Evolutionary conservation across 495 filamentous ascomycete genomes (phyloP).

Genomic region (Patellaria atrata): DNA sequence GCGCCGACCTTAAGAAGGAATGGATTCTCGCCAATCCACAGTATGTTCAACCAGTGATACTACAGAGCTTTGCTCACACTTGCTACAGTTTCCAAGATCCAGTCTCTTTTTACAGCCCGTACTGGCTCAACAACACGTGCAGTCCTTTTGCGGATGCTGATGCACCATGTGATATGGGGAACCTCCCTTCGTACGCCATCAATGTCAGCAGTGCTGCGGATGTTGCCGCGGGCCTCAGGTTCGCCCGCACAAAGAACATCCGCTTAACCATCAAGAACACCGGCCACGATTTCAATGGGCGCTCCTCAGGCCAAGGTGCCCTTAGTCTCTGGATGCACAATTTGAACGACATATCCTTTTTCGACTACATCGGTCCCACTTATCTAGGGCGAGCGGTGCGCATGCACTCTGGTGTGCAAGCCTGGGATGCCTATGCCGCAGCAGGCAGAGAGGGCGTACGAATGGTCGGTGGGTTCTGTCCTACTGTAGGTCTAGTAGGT

Average conservation of each 20-base stretch:
- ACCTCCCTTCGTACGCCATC: conserved; percentile 42
- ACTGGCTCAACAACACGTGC: conserved; percentile 38
- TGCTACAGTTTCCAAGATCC: conserved; percentile 19
- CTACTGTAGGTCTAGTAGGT: conserved; percentile 29
- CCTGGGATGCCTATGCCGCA: conserved; percentile 31
- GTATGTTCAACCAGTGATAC: conserved; percentile 1
- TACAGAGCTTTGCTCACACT: neutral
- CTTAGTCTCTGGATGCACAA: conserved; percentile 12
- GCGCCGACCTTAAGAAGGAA: neutral
- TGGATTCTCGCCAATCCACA: conserved; percentile 4
- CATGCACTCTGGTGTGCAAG: conserved; percentile 34
- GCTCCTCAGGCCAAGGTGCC: conserved; percentile 11
- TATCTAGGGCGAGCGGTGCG: conserved; percentile 35
- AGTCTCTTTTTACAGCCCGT: conserved; percentile 32
- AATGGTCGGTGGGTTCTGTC: conserved; percentile 36
- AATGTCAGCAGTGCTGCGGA: conserved; percentile 32
- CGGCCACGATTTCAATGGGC: conserved; percentile 16
- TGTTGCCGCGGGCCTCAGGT: conserved; percentile 36
- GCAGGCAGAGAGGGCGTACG: conserved; percentile 28
- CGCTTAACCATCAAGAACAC: conserved; percentile 14
- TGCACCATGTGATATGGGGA: conserved; percentile 41
- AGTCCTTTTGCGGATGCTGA: conserved; percentile 37
- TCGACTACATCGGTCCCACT: conserved; percentile 1
- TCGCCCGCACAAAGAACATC: conserved; percentile 26
- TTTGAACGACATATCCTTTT: conserved; percentile 2